Conservation (phyloP, 116 monocot species). For the Dioscorea cayenensis region DNA sequence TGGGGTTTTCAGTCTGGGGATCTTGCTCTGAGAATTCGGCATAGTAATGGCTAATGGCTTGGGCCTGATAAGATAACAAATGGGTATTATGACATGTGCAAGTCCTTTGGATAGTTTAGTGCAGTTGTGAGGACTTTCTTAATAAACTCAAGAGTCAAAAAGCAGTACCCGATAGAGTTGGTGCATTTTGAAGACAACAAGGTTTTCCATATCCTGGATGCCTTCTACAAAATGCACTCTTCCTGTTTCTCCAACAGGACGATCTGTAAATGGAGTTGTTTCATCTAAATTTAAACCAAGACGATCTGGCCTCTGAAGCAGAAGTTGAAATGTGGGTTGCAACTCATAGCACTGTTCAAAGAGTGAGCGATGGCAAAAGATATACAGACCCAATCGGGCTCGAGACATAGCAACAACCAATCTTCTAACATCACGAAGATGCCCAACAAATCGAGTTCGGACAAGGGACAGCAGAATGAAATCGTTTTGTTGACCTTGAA, state of each 20-base stretch:
- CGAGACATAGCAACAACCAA: slow-evolving; percentile 97
- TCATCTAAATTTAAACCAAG: slow-evolving; percentile 79
- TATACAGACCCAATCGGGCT: slow-evolving; percentile 82
- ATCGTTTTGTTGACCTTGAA: slow-evolving; percentile 99
- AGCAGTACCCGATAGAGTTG: slow-evolving; percentile 69
- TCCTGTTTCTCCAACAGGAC: slow-evolving; percentile 60
- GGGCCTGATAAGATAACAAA: background rate
- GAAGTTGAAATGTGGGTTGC: slow-evolving; percentile 83
- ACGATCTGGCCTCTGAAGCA: slow-evolving; percentile 74
- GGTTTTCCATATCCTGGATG: slow-evolving; percentile 67
- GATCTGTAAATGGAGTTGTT: slow-evolving; percentile 69
- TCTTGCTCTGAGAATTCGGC: background rate
- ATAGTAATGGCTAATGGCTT: slow-evolving; percentile 3
- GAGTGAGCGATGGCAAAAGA: slow-evolving; percentile 81
- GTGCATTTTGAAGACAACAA: slow-evolving; percentile 67
- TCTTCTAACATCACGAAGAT: slow-evolving; percentile 93
- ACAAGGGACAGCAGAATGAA: slow-evolving; percentile 92
- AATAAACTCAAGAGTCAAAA: background rate
- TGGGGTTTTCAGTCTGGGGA: background rate
- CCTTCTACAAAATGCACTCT: slow-evolving; percentile 46
- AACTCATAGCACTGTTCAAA: slow-evolving; percentile 97
- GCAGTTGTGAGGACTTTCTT: background rate
- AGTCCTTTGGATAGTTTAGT: background rate
- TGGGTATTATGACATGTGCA: background rate
- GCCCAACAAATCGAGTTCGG: slow-evolving; percentile 93